Evolutionary conservation across 495 filamentous ascomycete genomes (phyloP), one percentile per base, ranked within the genome.

Genomic region (Bryoglossum gracile): DNA sequence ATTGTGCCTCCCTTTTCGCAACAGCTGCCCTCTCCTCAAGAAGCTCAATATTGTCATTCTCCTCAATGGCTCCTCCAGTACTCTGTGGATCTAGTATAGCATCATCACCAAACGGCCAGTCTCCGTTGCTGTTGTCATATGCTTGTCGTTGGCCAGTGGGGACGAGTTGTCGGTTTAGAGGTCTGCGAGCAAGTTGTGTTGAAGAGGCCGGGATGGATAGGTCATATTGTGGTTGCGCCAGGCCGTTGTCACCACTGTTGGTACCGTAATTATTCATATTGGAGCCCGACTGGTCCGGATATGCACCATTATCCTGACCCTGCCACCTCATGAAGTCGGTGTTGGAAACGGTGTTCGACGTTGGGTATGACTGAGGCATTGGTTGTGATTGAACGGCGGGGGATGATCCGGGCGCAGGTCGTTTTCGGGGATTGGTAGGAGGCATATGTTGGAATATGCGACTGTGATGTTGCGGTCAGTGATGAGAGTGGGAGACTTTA

Each of bases 1-100:
- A 71, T 66, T 86, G 82, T 2, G 87, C 82, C 19, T 95, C 89
- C 59, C 79, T 76, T 70, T 91, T 94, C 13, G 89, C 89, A 38
- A 76, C 64, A 51, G 77, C 60, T 9, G 87, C 89, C 61, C 75
- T 82, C 60, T 82, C 75, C 59, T 91, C 86, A 8, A 95, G 74
- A 24, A 85, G 72, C 42, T 87, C 86, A 48, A 89, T 69, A 53
- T 80, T 84, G 53, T 90, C 85, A 68, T 71, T 75, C 65, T 69
- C 80, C 63, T 65, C 77, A 58, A 66, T 65, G 46, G 32, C 62
- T 51, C 54, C 64, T 54, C 55, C 69, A 53, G 50, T 39, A 43
- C 56, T 53, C 53, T 65, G 62, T 13, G 46, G 49, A 35, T 65
- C 58, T 13, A 72, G 55, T 35, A 67, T 60, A 10, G 51, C 46